Conservation (phyloP, 2,329 filamentous ascomycete species). For the Aspergillus pseudoterreus region DNA sequence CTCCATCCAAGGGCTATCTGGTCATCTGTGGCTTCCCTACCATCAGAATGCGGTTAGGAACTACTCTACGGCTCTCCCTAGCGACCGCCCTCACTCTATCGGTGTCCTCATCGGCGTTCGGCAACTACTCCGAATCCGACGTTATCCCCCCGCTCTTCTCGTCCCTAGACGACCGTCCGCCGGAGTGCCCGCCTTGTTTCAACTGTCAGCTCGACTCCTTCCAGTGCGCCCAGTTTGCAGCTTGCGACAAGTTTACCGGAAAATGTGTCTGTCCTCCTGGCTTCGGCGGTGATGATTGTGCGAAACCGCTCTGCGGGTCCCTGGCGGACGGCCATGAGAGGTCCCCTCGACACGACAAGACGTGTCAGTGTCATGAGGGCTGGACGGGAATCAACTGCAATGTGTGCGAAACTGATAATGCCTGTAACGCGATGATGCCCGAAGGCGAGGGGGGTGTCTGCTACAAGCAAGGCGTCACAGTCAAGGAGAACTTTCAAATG, state of each 20-base stretch:
- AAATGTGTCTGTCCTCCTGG: slow-evolving; percentile 90
- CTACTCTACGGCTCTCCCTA: slow-evolving; percentile 20
- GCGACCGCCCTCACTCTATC: slow-evolving; percentile 24
- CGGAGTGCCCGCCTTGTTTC: slow-evolving; percentile 63
- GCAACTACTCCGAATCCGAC: slow-evolving; percentile 59
- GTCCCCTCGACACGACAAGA: slow-evolving; percentile 65
- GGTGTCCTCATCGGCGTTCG: slow-evolving; percentile 20
- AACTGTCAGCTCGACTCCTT: slow-evolving; percentile 96
- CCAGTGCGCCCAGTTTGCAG: slow-evolving; percentile 83
- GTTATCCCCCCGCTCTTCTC: slow-evolving; percentile 64
- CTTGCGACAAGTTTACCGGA: slow-evolving; percentile 84
- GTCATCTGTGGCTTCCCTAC: not conserved
- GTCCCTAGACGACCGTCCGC: slow-evolving; percentile 67
- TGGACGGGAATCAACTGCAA: slow-evolving; percentile 99
- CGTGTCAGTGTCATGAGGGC: slow-evolving; percentile 84
- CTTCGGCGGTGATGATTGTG: slow-evolving; percentile 91
- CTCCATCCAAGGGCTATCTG: slow-evolving; percentile 2
- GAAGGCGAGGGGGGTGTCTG: slow-evolving; percentile 78
- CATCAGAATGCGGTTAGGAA: slow-evolving; percentile 26
- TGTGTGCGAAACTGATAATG: slow-evolving; percentile 78
- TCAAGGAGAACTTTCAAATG: slow-evolving; percentile 95
- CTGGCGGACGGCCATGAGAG: slow-evolving; percentile 77
- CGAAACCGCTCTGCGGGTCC: slow-evolving; percentile 87
- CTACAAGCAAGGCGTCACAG: slow-evolving; percentile 83
- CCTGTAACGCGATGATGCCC: slow-evolving; percentile 85